A percentile compares a stretch with the other conserved stretches of the same genome.
Conservation (phyloP, 805 yeast species). For the Candida parachauliodes region DNA sequence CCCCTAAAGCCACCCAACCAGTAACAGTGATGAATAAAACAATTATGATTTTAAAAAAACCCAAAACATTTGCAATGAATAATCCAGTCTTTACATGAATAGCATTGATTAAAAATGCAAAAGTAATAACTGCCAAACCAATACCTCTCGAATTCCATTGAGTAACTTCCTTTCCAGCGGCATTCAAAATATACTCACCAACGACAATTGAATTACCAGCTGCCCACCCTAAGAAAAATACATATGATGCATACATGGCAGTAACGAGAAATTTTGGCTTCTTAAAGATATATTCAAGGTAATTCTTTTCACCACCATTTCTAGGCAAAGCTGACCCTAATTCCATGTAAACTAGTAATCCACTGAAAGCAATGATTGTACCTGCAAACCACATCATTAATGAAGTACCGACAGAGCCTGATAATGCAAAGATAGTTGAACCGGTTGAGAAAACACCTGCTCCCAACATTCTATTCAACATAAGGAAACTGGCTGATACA, state of each 20-base stretch:
- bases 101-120: constrained; percentile 63
- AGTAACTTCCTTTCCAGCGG: constrained; percentile 64
- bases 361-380: constrained; percentile 55
- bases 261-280: constrained; percentile 69
- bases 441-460: constrained; percentile 73
- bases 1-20: constrained; percentile 83
- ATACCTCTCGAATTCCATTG: constrained; percentile 77
- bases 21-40: constrained; percentile 66
- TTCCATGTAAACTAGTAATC: constrained; percentile 69
- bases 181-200: constrained; percentile 72
- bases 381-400: constrained; percentile 75
- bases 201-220: constrained; percentile 79
- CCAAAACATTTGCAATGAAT: constrained; percentile 58
- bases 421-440: constrained; percentile 51
- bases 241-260: constrained; percentile 60
- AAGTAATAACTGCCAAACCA: constrained; percentile 70
- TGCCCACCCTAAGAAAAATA: constrained; percentile 80
- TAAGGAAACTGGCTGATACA: constrained; percentile 45
- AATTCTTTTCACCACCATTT: constrained; percentile 85
- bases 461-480: constrained; percentile 68
- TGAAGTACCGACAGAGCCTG: constrained; percentile 72
- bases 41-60: constrained; percentile 70
- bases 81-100: constrained; percentile 63
- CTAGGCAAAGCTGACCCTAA: constrained; percentile 73
- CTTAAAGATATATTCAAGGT: constrained; percentile 65